phyloP scores from a whole-genome alignment of 148 eudicot genomes.

The Fagopyrum esculentum region DNA sequence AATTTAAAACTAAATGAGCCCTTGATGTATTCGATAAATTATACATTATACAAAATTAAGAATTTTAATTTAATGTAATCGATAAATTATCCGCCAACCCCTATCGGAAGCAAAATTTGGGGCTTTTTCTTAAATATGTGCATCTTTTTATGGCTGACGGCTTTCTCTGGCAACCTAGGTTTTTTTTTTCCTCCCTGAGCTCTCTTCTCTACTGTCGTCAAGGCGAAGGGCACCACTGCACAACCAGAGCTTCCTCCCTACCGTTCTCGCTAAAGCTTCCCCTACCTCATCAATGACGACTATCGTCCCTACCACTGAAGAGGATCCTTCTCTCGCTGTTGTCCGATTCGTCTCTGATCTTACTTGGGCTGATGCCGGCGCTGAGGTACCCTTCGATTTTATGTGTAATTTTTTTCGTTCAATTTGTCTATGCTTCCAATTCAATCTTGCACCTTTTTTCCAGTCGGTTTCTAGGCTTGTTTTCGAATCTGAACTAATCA shows the following conservation, averaged over 20 bases:
- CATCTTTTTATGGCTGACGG: too few species aligned
- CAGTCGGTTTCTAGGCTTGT: not conserved
- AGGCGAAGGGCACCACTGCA: not conserved
- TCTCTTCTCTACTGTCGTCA: not conserved
- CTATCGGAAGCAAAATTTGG: too few species aligned
- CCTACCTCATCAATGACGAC: slow-evolving; percentile 54
- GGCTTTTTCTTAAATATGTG: too few species aligned
- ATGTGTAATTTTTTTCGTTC: not conserved
- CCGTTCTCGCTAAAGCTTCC: not conserved
- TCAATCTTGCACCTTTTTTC: not conserved
- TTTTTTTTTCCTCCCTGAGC: not conserved
- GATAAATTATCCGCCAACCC: too few species aligned
- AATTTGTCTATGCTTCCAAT: not conserved
- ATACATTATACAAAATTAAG: too few species aligned
- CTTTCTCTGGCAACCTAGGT: not conserved
- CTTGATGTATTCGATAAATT: too few species aligned
- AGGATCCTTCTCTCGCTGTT: slow-evolving; percentile 71
- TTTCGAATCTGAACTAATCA: not conserved
- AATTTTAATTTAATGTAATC: too few species aligned
- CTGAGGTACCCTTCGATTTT: slow-evolving; percentile 45
- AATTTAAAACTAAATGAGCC: too few species aligned
- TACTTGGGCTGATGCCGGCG: slow-evolving; percentile 93
- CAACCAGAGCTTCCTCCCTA: not conserved
- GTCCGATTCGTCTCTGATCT: slow-evolving; percentile 76
- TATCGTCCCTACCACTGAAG: slow-evolving; percentile 81